Evolutionary conservation across 2,329 filamentous ascomycete species (phyloP).

Genomic region (Coleophoma crateriformis): DNA sequence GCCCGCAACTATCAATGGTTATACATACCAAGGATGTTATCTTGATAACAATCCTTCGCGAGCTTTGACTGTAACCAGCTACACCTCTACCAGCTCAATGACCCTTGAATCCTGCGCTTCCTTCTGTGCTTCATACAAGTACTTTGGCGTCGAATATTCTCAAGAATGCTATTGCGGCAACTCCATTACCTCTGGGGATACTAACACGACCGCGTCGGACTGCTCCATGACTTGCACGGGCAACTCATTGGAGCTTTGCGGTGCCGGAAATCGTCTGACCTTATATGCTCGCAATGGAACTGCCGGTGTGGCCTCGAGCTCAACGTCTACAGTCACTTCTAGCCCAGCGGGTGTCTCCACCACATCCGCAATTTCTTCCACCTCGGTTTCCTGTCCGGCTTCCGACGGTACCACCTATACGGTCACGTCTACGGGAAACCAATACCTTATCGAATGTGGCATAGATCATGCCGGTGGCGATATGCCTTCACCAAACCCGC

Average conservation of each 20-base stretch:
- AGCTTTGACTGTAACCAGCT: slow-evolving; percentile 12
- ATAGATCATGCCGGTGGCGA: too few relatives aligned
- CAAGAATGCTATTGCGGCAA: slow-evolving; percentile 15
- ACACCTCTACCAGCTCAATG: slow-evolving; percentile 16
- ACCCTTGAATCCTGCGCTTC: slow-evolving; percentile 17
- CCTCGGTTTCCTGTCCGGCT: too few relatives aligned
- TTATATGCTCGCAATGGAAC: background rate
- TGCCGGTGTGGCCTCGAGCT: too few relatives aligned
- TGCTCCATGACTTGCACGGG: slow-evolving; percentile 12
- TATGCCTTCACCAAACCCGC: too few relatives aligned
- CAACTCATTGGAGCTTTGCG: slow-evolving; percentile 10
- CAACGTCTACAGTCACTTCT: too few relatives aligned
- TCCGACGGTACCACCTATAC: too few relatives aligned
- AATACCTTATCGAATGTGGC: too few relatives aligned
- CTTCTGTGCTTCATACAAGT: slow-evolving; percentile 13
- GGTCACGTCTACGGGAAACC: too few relatives aligned
- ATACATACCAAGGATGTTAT: slow-evolving; percentile 28
- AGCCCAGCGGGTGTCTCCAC: too few relatives aligned
- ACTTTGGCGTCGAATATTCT: slow-evolving; percentile 13
- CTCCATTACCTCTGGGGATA: slow-evolving; percentile 5
- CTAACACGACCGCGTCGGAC: slow-evolving; percentile 3
- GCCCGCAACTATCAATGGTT: slow-evolving; percentile 6
- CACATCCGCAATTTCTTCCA: too few relatives aligned
- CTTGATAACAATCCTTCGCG: slow-evolving; percentile 19
- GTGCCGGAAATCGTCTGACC: slow-evolving; percentile 12